Evolutionary conservation across 1,139 yeast genomes (phyloP), one percentile per base, ranked within the genome.

Genomic region (Saccharomyces hybrid): DNA sequence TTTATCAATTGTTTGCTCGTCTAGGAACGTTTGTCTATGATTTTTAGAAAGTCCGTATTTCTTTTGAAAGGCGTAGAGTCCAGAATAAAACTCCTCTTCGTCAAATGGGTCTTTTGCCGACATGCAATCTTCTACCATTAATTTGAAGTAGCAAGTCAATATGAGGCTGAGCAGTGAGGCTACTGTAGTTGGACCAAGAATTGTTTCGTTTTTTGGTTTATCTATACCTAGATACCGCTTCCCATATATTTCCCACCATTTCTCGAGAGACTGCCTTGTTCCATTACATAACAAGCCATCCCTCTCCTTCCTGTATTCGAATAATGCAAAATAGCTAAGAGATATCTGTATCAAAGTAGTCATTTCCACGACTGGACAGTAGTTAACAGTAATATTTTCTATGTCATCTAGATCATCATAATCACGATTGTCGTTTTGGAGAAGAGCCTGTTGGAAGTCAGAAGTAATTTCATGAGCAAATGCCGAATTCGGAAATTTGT

Each of bases 61-160:
- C 67, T 82, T 86, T 66, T 87, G 95, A 65, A 86, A 87, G 58
- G 80, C 81, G 54, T 75, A 74, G 54, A 86, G 81, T 2, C 86
- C 84, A 52, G 84, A 70, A 52, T 83, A 77, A 58, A 83, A 83
- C 57, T 78, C 78, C 55, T 84, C 86, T 56, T 83, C 83, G 62
- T 88, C 95, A 67, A 86, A 84, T 0, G 96, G 90, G 66, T 91
- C 98, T 65, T 89, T 90, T 0, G 96, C 91, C 2, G 86, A 83
- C 59, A 84, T 88, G 59, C 89, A 82, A 32, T 86, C 86, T 1
- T 88, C 85, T n/a, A 83, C 73, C 46, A 86, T 78, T 44, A 91
- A 69, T 55, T 96, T 78, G 54, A 85, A 76, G 57, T 84, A 80
- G 46, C 86, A 77, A 59, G 90, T 83, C 19, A 86, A 70, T 0